These are phyloP conservation scores for Cynanchum wilfordii DNA, from an alignment of 257 asterid species.

Conservation along the genomic window DNA sequence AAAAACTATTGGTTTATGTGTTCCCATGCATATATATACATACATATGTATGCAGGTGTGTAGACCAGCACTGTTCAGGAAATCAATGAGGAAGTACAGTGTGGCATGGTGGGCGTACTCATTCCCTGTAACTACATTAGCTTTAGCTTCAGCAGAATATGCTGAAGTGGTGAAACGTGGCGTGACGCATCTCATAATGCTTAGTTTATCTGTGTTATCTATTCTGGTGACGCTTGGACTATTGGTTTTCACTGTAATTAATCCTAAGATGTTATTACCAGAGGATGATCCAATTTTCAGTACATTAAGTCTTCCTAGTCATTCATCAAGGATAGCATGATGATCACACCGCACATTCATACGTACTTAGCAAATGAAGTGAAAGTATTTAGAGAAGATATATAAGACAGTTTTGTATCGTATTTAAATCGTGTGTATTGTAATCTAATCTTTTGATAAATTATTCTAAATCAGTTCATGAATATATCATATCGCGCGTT, in stretches of 20 bases:
- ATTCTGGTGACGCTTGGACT: constrained; percentile 33
- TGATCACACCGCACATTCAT: no score
- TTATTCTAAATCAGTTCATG: no score
- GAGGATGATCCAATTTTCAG: constrained; percentile 32
- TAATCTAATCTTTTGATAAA: no score
- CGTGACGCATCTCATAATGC: constrained; percentile 33
- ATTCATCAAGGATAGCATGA: background rate
- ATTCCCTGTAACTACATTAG: constrained; percentile 48
- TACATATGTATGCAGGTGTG: constrained; percentile 30
- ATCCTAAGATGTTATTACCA: constrained; percentile 34
- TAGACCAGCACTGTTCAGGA: constrained; percentile 59
- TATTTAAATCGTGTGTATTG: no score
- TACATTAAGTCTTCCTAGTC: constrained; percentile 11
- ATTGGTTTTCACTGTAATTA: constrained; percentile 31
- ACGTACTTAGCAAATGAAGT: no score
- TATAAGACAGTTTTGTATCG: no score
- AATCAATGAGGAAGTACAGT: constrained; percentile 52
- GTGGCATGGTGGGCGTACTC: constrained; percentile 78
- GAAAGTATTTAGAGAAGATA: no score
- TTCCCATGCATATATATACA: no score
- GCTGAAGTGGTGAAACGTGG: constrained; percentile 45
- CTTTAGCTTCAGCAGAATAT: constrained; percentile 46
- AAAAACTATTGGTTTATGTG: no score
- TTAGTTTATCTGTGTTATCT: constrained; percentile 36
- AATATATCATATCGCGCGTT: no score